Conservation (phyloP, 441 rosid genomes). For the Mallotus repandus region DNA sequence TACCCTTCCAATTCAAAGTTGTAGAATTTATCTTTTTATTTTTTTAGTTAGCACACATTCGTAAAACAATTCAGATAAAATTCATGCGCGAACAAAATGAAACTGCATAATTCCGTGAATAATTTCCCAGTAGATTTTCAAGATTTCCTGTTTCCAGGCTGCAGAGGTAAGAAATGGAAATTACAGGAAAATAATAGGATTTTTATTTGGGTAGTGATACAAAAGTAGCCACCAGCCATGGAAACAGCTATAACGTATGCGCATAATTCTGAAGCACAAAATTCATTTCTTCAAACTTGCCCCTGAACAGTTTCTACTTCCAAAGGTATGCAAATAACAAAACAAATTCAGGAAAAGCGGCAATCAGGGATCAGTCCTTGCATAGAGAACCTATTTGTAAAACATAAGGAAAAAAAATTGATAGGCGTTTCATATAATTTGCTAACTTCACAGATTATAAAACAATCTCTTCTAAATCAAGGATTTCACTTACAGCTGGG, state of each 20-base stretch:
- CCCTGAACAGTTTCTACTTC: slow-evolving; percentile 24
- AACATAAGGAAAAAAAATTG: not conserved
- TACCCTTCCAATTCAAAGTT: no score
- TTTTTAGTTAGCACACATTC: no score
- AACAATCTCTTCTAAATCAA: slow-evolving; percentile 45
- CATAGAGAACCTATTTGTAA: slow-evolving; percentile 31
- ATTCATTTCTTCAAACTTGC: slow-evolving; percentile 28
- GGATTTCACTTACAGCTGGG: slow-evolving; percentile 48
- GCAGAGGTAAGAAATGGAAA: no score
- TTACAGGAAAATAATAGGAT: no score
- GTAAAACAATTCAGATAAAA: no score
- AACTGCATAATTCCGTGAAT: no score
- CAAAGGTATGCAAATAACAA: slow-evolving; percentile 21
- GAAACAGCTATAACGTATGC: not conserved
- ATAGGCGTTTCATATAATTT: slow-evolving; percentile 19
- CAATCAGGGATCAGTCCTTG: slow-evolving; percentile 22
- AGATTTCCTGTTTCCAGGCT: no score
- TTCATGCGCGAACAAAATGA: no score
- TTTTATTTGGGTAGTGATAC: not conserved
- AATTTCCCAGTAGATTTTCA: no score
- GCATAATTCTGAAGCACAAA: slow-evolving; percentile 25
- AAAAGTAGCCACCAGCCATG: not conserved
- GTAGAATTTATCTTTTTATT: no score
- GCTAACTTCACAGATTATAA: slow-evolving; percentile 37
- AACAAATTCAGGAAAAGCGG: slow-evolving; percentile 26